A percentile compares a stretch with the other conserved stretches of the same genome.
These are phyloP conservation scores for Trypethelium eluteriae DNA, from an alignment of 495 filamentous ascomycete species.

Conservation along the genomic window DNA sequence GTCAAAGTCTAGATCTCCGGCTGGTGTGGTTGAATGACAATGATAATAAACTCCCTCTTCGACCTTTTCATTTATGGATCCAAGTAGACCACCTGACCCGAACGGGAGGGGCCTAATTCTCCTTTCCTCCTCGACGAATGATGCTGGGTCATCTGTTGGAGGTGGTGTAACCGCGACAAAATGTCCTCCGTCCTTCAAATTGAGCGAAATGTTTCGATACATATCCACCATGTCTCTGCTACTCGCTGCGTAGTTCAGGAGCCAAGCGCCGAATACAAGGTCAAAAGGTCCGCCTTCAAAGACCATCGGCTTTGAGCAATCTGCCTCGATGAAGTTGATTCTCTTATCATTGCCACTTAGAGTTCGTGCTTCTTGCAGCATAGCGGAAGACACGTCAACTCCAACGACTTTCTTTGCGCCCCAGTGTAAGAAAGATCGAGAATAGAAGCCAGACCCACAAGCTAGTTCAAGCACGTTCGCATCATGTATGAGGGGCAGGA, in stretches of 20 bases:
- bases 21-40: conserved; percentile 14
- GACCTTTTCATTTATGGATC: conserved; percentile 14
- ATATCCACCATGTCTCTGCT: conserved; percentile 28
- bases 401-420: conserved; percentile 25
- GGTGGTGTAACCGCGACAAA: conserved; percentile 33
- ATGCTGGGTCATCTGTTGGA: conserved; percentile 17
- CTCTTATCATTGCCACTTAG: neutral
- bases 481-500: conserved; percentile 20
- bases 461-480: conserved; percentile 33
- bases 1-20: conserved; percentile 23
- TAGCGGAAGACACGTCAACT: conserved; percentile 15
- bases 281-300: conserved; percentile 35
- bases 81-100: conserved; percentile 18
- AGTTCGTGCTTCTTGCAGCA: conserved; percentile 12
- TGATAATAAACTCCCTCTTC: conserved; percentile 21
- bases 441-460: conserved; percentile 30
- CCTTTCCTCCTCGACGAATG: conserved; percentile 9
- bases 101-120: conserved; percentile 14
- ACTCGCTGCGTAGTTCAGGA: conserved; percentile 38
- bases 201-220: conserved; percentile 33
- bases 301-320: conserved; percentile 21
- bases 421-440: conserved; percentile 23
- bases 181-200: conserved; percentile 32
- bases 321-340: conserved; percentile 22
- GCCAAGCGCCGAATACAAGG: conserved; percentile 36